Evolutionary conservation across 805 yeast genomes (phyloP).

Genomic region (Yarrowia keelungensis): DNA sequence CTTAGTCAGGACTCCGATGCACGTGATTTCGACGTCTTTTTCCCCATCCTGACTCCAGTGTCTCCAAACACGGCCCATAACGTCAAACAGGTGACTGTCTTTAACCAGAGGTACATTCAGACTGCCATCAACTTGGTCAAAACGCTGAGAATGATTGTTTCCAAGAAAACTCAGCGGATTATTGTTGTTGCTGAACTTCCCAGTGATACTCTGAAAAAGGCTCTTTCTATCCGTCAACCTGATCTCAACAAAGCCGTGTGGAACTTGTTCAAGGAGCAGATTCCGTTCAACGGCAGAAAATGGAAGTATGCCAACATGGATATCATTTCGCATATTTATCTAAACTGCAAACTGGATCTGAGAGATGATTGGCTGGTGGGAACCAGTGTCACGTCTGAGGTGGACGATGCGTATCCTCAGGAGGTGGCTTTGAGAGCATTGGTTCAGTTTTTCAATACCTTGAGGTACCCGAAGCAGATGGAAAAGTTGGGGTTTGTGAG

Average conservation of each 20-base stretch:
- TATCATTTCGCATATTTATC: conserved; percentile 81
- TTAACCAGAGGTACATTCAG: conserved; percentile 46
- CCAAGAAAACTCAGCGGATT: conserved; percentile 76
- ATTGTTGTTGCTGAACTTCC: conserved; percentile 66
- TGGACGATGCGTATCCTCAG: conserved; percentile 79
- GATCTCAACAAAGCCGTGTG: conserved; percentile 72
- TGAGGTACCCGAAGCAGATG: conserved; percentile 58
- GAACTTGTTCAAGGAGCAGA: conserved; percentile 74
- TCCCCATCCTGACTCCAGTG: conserved; percentile 22
- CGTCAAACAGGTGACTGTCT: conserved; percentile 32
- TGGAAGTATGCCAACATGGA: conserved; percentile 97
- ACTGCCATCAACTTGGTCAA: conserved; percentile 58
- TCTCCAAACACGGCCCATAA: conserved; percentile 30
- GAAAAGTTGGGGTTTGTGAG: conserved; percentile 62
- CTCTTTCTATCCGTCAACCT: conserved; percentile 65
- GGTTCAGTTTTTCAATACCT: conserved; percentile 74
- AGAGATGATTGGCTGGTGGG: conserved; percentile 91
- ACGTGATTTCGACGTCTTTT: background rate
- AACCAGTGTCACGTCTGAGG: conserved; percentile 74
- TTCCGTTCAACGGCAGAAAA: conserved; percentile 90
- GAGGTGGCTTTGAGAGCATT: conserved; percentile 84
- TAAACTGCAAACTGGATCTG: conserved; percentile 73
- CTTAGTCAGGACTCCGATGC: conserved; percentile 11
- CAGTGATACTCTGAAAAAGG: conserved; percentile 64
- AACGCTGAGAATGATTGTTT: conserved; percentile 63